Percentiles rank a stretch among this genome's conserved stretches.
These are phyloP conservation scores for Mycosphaerella arachidis DNA, from an alignment of 2,329 filamentous ascomycete species.

Conservation along the genomic window DNA sequence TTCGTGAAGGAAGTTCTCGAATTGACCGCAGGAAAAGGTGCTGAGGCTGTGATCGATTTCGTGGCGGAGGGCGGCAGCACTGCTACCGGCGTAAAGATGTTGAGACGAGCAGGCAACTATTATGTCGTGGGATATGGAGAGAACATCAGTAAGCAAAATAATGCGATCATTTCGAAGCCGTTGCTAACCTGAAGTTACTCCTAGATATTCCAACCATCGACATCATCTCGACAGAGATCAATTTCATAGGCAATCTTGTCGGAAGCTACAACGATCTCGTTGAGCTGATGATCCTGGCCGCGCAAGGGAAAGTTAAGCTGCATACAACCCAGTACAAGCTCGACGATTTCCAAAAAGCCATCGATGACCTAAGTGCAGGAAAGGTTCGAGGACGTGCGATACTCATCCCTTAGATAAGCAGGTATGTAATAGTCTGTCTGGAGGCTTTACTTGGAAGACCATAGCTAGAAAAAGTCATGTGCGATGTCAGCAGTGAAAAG, in stretches of 20 bases:
- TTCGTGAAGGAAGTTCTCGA: constrained; percentile 25
- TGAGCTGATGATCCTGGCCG: constrained; percentile 25
- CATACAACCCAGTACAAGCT: constrained; percentile 27
- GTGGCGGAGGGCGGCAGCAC: constrained; percentile 26
- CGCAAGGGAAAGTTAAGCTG: constrained; percentile 24
- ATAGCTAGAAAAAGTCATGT: too few species aligned
- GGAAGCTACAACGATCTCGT: constrained; percentile 24
- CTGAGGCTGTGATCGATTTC: constrained; percentile 26
- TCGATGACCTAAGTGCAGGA: constrained; percentile 22
- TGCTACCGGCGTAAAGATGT: constrained; percentile 24
- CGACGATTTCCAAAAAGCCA: constrained; percentile 25
- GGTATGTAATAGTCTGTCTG: neutral
- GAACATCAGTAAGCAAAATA: constrained; percentile 10
- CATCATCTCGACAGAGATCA: constrained; percentile 27
- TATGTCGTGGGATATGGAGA: constrained; percentile 26
- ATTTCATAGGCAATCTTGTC: constrained; percentile 25
- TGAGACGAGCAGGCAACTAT: constrained; percentile 25
- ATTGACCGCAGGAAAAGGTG: constrained; percentile 23
- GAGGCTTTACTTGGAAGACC: neutral
- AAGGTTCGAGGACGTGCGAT: constrained; percentile 24
- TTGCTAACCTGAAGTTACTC: neutral
- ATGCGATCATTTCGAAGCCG: neutral
- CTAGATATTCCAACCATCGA: constrained; percentile 21
- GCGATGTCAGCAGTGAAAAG: neutral
- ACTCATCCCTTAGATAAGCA: constrained; percentile 16